Conservation (phyloP, 2,329 filamentous ascomycete genomes). For the Trichothecium roseum region DNA sequence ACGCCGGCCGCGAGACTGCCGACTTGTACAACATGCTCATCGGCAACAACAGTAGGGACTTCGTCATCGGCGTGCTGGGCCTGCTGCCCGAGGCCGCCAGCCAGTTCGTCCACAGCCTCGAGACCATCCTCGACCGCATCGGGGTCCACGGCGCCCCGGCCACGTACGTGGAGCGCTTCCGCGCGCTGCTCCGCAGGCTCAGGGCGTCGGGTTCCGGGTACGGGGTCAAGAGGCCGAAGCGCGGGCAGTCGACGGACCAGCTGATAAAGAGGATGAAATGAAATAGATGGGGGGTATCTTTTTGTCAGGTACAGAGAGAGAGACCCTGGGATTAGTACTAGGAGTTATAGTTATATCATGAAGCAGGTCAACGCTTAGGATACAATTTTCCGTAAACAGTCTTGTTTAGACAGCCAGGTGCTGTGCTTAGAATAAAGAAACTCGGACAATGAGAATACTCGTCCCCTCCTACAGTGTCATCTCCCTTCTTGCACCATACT, state of each 20-base stretch:
- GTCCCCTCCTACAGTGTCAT: too few relatives aligned
- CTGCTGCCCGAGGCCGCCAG: conserved; percentile 32
- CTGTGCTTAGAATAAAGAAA: too few relatives aligned
- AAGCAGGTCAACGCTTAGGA: too few relatives aligned
- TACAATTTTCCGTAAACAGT: too few relatives aligned
- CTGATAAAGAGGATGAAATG: conserved; percentile 24
- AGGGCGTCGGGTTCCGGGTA: conserved; percentile 14
- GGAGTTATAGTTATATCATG: background rate
- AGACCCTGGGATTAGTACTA: background rate
- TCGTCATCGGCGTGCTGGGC: conserved; percentile 33
- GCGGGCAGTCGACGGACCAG: conserved; percentile 13
- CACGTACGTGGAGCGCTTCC: conserved; percentile 24
- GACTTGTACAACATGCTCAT: conserved; percentile 40
- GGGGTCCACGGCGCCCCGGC: conserved; percentile 21
- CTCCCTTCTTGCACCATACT: too few relatives aligned
- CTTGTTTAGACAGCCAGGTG: too few relatives aligned
- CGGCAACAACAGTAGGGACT: conserved; percentile 30
- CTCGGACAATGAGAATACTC: too few relatives aligned
- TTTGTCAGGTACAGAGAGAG: background rate
- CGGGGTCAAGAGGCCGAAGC: conserved; percentile 20
- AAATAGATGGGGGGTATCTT: background rate
- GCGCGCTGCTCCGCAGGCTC: conserved; percentile 19
- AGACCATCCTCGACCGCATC: conserved; percentile 20
- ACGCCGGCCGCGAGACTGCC: conserved; percentile 16
- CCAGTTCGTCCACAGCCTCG: conserved; percentile 29